Evolutionary conservation across 495 filamentous ascomycete genomes (phyloP).

Genomic region (Glonium stellatum): DNA sequence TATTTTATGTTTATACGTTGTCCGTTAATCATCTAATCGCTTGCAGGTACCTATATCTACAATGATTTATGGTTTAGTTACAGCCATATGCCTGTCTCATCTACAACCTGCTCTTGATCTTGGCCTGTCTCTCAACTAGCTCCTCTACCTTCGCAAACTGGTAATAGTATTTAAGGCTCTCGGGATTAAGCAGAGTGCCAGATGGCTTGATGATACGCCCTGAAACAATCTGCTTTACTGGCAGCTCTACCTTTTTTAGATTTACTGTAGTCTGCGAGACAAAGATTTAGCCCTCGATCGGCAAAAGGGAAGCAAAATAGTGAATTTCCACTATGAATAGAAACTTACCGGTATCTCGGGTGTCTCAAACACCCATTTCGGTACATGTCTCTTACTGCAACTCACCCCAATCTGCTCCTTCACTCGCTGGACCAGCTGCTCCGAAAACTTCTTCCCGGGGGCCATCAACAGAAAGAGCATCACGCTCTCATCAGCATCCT

Average conservation of each 20-base stretch:
- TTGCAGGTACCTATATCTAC: no score
- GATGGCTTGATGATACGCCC: constrained; percentile 67
- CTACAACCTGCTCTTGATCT: constrained; percentile 44
- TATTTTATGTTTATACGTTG: no score
- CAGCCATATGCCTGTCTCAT: no score
- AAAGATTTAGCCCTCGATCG: constrained; percentile 8
- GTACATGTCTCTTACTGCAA: constrained; percentile 66
- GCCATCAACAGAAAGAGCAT: constrained; percentile 71
- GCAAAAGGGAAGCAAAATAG: no score
- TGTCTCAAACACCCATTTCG: constrained; percentile 71
- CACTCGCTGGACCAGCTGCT: constrained; percentile 51
- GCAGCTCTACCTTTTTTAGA: constrained; percentile 77
- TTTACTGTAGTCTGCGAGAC: constrained; percentile 64
- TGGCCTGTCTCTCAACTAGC: constrained; percentile 55
- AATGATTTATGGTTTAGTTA: no score
- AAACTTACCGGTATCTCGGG: constrained; percentile 67
- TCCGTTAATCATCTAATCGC: no score
- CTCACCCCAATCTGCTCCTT: constrained; percentile 56
- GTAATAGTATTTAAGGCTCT: constrained; percentile 70
- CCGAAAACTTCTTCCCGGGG: constrained; percentile 48
- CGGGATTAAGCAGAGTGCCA: constrained; percentile 68
- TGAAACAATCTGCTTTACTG: constrained; percentile 77
- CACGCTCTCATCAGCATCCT: constrained; percentile 65
- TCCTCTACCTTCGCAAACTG: constrained; percentile 73
- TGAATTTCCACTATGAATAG: no score